A percentile compares a stretch with the other conserved stretches of the same genome.
phyloP scores from a whole-genome alignment of 2,329 filamentous ascomycete species.

The Penicillium sp. region DNA sequence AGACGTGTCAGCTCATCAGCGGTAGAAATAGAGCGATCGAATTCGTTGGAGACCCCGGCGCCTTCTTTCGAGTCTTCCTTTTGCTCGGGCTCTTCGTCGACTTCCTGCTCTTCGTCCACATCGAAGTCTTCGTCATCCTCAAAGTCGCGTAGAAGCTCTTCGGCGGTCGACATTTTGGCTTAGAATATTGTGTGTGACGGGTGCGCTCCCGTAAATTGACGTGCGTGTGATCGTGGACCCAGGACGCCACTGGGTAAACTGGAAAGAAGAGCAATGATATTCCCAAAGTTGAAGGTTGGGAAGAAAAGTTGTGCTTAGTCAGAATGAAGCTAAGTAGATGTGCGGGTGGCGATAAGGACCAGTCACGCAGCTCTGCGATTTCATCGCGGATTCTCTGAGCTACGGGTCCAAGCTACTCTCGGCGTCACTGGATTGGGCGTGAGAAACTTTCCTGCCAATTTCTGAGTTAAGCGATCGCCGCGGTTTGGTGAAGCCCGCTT shows the following conservation, averaged over 20 bases:
- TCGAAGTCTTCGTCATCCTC: slow-evolving; percentile 77
- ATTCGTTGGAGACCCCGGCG: slow-evolving; percentile 70
- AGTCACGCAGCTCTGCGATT: slow-evolving; percentile 18
- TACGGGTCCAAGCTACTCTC: slow-evolving; percentile 1
- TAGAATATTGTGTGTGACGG: not conserved
- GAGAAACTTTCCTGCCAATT: not conserved
- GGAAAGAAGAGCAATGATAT: not conserved
- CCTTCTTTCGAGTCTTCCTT: slow-evolving; percentile 56
- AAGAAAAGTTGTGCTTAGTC: slow-evolving; percentile 20
- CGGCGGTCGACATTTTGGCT: slow-evolving; percentile 76
- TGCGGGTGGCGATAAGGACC: slow-evolving; percentile 22
- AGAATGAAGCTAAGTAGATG: slow-evolving; percentile 15
- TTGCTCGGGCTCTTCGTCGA: slow-evolving; percentile 57
- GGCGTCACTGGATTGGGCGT: slow-evolving; percentile 2
- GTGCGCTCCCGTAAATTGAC: not conserved
- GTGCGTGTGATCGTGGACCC: not conserved
- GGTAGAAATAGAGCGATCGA: slow-evolving; percentile 89
- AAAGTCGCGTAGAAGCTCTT: slow-evolving; percentile 89
- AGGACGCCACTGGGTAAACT: slow-evolving; percentile 1
- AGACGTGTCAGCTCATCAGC: slow-evolving; percentile 89
- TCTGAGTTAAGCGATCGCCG: not conserved
- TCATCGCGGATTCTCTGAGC: slow-evolving; percentile 10
- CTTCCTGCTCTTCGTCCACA: slow-evolving; percentile 59
- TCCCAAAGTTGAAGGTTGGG: slow-evolving; percentile 1
- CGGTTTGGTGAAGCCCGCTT: not conserved